These are phyloP conservation scores for Pseudogymnoascus sp. DNA, from an alignment of 2,329 filamentous ascomycete species.

Conservation along the genomic window DNA sequence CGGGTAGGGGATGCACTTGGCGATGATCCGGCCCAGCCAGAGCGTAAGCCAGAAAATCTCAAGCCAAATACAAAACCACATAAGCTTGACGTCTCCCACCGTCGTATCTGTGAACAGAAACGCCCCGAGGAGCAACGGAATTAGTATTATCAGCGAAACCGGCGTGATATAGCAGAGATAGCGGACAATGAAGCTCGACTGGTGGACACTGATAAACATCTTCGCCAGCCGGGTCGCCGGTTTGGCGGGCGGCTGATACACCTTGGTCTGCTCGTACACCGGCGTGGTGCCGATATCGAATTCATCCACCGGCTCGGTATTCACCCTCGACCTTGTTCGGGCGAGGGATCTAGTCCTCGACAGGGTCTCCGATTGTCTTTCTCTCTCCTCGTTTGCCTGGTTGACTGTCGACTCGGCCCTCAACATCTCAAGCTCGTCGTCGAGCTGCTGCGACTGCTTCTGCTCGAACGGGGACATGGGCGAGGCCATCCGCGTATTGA, in stretches of 20 bases:
- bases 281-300: conserved; percentile 48
- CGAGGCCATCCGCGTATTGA: conserved; percentile 18
- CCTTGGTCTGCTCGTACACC: conserved; percentile 55
- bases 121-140: conserved; percentile 59
- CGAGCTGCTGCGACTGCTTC: conserved; percentile 49
- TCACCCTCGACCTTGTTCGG: conserved; percentile 38
- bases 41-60: conserved; percentile 88
- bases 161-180: conserved; percentile 67
- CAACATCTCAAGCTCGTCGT: conserved; percentile 58
- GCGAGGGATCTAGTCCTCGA: conserved; percentile 32
- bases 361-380: conserved; percentile 16
- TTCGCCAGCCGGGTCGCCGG: conserved; percentile 54
- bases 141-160: conserved; percentile 53
- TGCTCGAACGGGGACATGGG: conserved; percentile 44
- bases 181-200: conserved; percentile 56
- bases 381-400: conserved; percentile 15
- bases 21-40: conserved; percentile 63
- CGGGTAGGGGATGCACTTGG: conserved; percentile 55
- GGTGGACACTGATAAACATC: conserved; percentile 56
- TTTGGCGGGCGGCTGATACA: conserved; percentile 57
- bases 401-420: conserved; percentile 53
- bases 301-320: conserved; percentile 53
- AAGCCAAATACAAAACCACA: conserved; percentile 95
- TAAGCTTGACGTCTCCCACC: conserved; percentile 65
- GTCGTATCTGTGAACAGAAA: conserved; percentile 50